phyloP scores from a whole-genome alignment of 75 land plant species.

The Sequoia sempervirens region DNA sequence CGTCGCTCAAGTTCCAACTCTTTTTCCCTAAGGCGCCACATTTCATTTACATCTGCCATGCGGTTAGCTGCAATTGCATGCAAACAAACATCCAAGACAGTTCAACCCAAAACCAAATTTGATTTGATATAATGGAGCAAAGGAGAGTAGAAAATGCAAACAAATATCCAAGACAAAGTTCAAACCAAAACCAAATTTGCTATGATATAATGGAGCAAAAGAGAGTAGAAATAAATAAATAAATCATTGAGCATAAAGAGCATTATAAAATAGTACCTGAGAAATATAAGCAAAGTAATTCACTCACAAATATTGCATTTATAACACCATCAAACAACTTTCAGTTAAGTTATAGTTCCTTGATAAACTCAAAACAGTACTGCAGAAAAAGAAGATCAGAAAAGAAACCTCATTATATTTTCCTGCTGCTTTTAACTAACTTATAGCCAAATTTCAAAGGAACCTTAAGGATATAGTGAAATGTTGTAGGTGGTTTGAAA shows the following conservation, averaged over 20 bases:
- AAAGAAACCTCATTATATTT: not conserved
- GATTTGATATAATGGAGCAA: no score
- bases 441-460: not conserved
- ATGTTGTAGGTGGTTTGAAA: not conserved
- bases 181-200: not conserved
- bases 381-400: not conserved
- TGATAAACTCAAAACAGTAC: not conserved
- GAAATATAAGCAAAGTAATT: not conserved
- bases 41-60: conserved; percentile 81
- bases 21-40: conserved; percentile 79
- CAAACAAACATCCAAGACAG: not conserved
- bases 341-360: not conserved
- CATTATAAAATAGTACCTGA: not conserved
- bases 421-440: not conserved
- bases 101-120: not conserved
- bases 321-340: not conserved
- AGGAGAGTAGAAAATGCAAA: not conserved
- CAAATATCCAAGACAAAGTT: not conserved
- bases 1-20: conserved; percentile 63
- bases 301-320: not conserved
- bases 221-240: not conserved
- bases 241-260: not conserved
- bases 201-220: not conserved
- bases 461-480: not conserved
- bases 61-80: conserved; percentile 59